Evolutionary conservation across 2,329 filamentous ascomycete species (phyloP), one percentile per base, ranked within the genome.

Genomic region (Claviceps spartinae): DNA sequence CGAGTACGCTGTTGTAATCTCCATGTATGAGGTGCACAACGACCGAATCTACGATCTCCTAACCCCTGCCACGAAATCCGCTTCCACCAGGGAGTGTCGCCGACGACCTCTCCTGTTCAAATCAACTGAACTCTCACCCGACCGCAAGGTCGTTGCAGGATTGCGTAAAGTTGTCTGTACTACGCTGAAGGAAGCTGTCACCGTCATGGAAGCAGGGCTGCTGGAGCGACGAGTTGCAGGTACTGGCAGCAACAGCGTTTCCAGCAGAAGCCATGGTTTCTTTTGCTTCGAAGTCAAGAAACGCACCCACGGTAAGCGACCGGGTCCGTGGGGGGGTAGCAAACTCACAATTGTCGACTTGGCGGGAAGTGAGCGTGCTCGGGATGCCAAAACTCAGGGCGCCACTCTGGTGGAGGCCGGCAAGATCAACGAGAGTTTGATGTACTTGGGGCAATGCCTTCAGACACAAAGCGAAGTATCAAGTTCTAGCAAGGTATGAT

Each of bases 1-100:
- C 51, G 88, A 95, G 59, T 96, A 96, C 60, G 85, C 86, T 4
- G 82, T 98, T 51, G 73, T 98, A 11, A 77, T 98, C 22, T 95
- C 89, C 51, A 98, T 98, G 90, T 97, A 97, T 67, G 93, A 98
- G 67, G 91, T 98, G 1, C 96, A 98, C 72, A 98, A 98, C 63
- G 91, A 98, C 69, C 83, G 90, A 38, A 97, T 98, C 58, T 97
- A 94, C 65, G 93, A 98, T 62, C 80, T 98, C 0, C 74, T 98
- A 1, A 86, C 85, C 0, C 78, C 80, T 0, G 76, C 79, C 2
- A 68, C 74, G 22, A 77, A 77, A 55, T 75, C 75, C 0, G 77
- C 76, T 38, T 74, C 75, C 5, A 83, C 81, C 2, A 88, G 87
- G 60, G 83, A 88, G 54, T 75, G 76, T 57, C 77, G 83, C 49